Evolutionary conservation across 2,329 filamentous ascomycete genomes (phyloP), one percentile per base, ranked within the genome.

Genomic region (Hypoxylon sp.): DNA sequence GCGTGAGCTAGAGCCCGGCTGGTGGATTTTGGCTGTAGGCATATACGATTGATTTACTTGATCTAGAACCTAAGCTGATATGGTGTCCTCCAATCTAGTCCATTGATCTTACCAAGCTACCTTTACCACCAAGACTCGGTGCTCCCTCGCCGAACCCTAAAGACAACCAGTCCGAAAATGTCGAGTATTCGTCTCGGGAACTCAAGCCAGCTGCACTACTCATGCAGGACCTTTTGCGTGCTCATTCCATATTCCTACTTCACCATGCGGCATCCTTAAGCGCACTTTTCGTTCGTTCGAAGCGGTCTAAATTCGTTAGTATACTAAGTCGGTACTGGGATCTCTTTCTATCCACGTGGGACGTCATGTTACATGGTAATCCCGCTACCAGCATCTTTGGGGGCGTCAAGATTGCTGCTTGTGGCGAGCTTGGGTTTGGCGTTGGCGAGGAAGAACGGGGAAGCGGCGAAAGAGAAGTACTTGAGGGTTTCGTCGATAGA

Each of bases 401-500:
- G 10, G 94, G 93, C 5, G 89, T 97, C 76, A 97, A 97, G 79
- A 85, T 99, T 32, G 93, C 94, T 11, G 93, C 91, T 5, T 94
- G 93, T 34, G 95, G 96, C 17, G 95, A 98, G 80, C 87, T 98
- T 25, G 96, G 96, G 14, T 88, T 98, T 49, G 96, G 96, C 0
- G 96, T 98, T 0, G 96, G 96, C 17, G 96, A 98, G 78, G 96
- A 98, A 81, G 93, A 98, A 60, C 91, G 94, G 78, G 95, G 95
- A 3, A 98, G 95, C 77, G 94, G 94, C 32, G 95, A 98, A 81
- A 86, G 95, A 74, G 95, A 97, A 74, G 95, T 98, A 0, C 83
- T 99, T 1, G 95, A 98, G 79, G 93, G 93, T n/a, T 89, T 97
- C 68, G 89, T 93, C 1, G 86, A 85, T 9, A 86, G 92, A 60